A percentile compares a stretch with the other conserved stretches of the same genome.
Evolutionary conservation across 2,329 filamentous ascomycete species (phyloP).

Genomic region (Claviceps quebecensis): DNA sequence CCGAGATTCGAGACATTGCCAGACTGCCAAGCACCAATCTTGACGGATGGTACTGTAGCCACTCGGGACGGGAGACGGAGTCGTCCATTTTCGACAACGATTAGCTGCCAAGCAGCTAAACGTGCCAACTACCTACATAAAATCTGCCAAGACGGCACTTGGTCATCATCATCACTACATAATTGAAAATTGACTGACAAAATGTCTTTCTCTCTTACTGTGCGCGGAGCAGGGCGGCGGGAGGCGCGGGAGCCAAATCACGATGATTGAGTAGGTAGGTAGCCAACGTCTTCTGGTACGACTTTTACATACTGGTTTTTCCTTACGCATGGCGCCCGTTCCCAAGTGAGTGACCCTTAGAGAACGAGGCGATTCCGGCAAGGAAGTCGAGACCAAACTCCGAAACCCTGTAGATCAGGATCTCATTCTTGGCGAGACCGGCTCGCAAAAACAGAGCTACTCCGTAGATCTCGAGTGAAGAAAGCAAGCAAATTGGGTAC

Average conservation of each 20-base stretch:
- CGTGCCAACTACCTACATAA: background rate
- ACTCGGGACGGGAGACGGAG: background rate
- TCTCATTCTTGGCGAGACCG: background rate
- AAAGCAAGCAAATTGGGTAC: background rate
- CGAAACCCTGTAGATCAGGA: background rate
- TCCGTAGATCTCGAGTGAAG: background rate
- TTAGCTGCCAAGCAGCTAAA: background rate
- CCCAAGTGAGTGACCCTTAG: background rate
- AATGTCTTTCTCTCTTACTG: background rate
- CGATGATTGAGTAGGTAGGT: background rate
- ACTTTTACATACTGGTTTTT: background rate
- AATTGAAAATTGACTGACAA: background rate
- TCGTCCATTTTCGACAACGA: background rate
- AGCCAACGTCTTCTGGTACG: background rate
- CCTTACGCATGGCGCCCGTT: background rate
- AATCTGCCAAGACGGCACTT: conserved; percentile 4
- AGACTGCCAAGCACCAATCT: conserved; percentile 1
- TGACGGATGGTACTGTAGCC: background rate
- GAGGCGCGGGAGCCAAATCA: background rate
- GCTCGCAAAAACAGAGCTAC: background rate
- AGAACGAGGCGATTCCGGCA: background rate
- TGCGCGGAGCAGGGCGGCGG: background rate
- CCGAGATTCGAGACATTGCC: background rate
- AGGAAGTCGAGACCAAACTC: background rate
- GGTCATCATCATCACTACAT: background rate